Conservation (phyloP, 352 stramenopile genomes). For the Phytophthora pisi region DNA sequence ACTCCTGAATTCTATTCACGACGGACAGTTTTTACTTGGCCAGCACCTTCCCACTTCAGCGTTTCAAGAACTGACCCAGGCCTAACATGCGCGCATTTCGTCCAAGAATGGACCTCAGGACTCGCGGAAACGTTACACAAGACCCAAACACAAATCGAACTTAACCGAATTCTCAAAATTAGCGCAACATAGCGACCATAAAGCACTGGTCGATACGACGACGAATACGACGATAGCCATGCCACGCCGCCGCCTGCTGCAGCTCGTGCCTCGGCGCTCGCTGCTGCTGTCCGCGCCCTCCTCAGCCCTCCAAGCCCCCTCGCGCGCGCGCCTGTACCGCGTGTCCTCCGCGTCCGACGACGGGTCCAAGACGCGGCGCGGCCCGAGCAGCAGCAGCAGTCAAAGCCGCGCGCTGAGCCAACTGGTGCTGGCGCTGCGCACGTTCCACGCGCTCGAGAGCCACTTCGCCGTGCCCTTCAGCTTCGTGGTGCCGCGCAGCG, state of each 20-base stretch:
- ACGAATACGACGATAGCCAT: background rate
- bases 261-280: background rate
- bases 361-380: background rate
- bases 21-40: too few relatives aligned
- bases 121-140: too few relatives aligned
- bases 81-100: too few relatives aligned
- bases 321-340: background rate
- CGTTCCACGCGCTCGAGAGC: conserved; percentile 58
- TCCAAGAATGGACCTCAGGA: too few relatives aligned
- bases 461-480: conserved; percentile 73
- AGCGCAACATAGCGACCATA: background rate
- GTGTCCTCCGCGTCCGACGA: background rate
- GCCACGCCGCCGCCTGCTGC: background rate
- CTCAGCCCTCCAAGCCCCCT: background rate
- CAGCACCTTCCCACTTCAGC: too few relatives aligned
- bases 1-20: too few relatives aligned
- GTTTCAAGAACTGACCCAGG: too few relatives aligned
- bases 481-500: conserved; percentile 29
- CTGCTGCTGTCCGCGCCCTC: background rate
- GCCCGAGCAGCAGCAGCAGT: background rate
- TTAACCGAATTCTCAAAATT: too few relatives aligned
- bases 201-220: background rate
- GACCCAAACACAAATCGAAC: too few relatives aligned
- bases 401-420: conserved; percentile 7
- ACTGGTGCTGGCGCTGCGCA: conserved; percentile 53